phyloP scores from a whole-genome alignment of 2,329 filamentous ascomycete species.

The Nannizzia gypsea region DNA sequence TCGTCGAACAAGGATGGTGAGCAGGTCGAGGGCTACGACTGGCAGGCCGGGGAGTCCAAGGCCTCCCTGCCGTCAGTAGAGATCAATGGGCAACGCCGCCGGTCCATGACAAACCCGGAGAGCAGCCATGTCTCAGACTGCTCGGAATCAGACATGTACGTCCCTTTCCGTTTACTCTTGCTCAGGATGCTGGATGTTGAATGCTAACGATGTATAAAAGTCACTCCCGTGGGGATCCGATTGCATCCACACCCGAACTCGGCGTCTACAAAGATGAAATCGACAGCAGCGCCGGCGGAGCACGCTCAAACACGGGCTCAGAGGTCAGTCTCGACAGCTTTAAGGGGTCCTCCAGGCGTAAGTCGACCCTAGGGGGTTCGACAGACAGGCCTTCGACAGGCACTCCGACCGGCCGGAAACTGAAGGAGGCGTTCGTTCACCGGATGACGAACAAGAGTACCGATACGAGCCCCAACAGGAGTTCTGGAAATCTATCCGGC shows the following conservation, averaged over 20 bases:
- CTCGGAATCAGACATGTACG: slow-evolving; percentile 38
- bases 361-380: slow-evolving; percentile 4
- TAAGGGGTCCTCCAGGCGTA: neutral
- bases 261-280: neutral
- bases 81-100: slow-evolving; percentile 23
- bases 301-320: neutral
- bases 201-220: neutral
- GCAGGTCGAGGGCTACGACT: slow-evolving; percentile 6
- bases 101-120: slow-evolving; percentile 14
- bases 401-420: slow-evolving; percentile 56
- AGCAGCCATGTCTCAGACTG: slow-evolving; percentile 40
- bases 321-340: neutral
- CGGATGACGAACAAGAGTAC: slow-evolving; percentile 41
- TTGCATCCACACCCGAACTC: neutral
- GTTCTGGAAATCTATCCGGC: slow-evolving; percentile 31
- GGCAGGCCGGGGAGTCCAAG: slow-evolving; percentile 6
- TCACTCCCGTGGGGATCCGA: neutral
- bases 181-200: neutral
- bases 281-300: neutral
- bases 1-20: neutral
- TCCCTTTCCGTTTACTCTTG: slow-evolving; percentile 12
- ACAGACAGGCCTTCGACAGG: neutral
- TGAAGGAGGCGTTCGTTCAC: slow-evolving; percentile 57
- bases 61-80: slow-evolving; percentile 8
- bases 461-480: slow-evolving; percentile 38